Percentiles rank a stretch among this genome's conserved stretches.
Evolutionary conservation across 2,329 filamentous ascomycete species (phyloP).

Genomic region (Aureobasidium sp.): DNA sequence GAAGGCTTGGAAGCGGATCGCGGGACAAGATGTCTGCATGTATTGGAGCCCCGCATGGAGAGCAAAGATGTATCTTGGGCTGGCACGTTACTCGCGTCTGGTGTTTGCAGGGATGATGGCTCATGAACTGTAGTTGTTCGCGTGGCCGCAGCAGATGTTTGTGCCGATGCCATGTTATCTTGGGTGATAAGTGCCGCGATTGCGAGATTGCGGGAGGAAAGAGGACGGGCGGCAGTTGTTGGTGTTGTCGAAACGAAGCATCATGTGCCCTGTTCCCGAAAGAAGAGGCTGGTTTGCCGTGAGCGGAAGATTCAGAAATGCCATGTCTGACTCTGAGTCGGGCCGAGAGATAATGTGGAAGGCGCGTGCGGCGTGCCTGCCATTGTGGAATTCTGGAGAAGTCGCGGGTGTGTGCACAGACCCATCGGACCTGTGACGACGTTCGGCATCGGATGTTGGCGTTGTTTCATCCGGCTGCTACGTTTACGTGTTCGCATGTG

Average conservation of each 20-base stretch:
- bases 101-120: not conserved
- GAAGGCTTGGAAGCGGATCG: not conserved
- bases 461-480: not conserved
- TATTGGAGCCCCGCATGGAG: not conserved
- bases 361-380: not conserved
- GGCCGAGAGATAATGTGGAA: not conserved
- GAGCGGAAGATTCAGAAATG: not conserved
- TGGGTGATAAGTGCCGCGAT: not conserved
- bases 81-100: not conserved
- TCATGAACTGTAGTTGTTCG: not conserved
- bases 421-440: not conserved
- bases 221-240: not conserved
- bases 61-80: not conserved
- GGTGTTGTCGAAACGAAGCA: not conserved
- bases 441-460: not conserved
- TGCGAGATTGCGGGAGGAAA: not conserved
- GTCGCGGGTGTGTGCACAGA: not conserved
- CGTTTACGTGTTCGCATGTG: conserved; percentile 2
- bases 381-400: not conserved
- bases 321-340: not conserved
- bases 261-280: not conserved
- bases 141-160: not conserved
- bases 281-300: conserved; percentile 1
- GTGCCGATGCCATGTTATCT: not conserved
- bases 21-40: not conserved